A percentile compares a stretch with the other conserved stretches of the same genome.
Conservation (phyloP, 2,329 filamentous ascomycete genomes). For the Colletotrichum somersetense region DNA sequence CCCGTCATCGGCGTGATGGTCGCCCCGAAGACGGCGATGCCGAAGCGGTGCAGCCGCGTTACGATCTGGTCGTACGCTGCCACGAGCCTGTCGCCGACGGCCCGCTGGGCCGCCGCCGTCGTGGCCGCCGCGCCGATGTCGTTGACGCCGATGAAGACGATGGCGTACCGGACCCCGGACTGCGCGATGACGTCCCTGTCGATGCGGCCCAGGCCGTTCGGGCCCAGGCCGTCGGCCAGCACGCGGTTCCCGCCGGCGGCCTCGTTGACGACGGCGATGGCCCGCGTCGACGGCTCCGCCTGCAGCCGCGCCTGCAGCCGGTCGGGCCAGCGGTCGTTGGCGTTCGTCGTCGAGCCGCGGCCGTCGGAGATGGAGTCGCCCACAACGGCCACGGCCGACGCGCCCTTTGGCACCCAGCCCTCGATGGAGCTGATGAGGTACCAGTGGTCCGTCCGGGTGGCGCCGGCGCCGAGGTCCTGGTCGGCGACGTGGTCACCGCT, state of each 20-base stretch:
- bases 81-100: conserved; percentile 62
- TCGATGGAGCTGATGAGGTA: conserved; percentile 72
- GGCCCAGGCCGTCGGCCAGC: conserved; percentile 69
- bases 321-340: conserved; percentile 64
- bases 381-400: conserved; percentile 65
- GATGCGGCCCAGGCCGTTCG: conserved; percentile 67
- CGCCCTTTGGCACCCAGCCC: conserved; percentile 57
- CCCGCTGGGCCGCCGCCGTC: conserved; percentile 56
- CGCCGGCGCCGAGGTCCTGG: conserved; percentile 51
- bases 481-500: conserved; percentile 63
- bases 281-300: conserved; percentile 50
- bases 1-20: conserved; percentile 62
- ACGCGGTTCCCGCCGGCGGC: conserved; percentile 74
- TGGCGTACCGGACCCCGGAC: conserved; percentile 64
- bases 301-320: conserved; percentile 60
- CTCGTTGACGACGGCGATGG: conserved; percentile 68
- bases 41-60: conserved; percentile 62
- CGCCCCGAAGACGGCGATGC: conserved; percentile 68
- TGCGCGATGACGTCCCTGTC: conserved; percentile 72
- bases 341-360: conserved; percentile 69
- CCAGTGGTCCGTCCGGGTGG: conserved; percentile 60
- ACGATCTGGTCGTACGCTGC: conserved; percentile 69
- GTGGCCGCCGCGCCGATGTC: conserved; percentile 68
- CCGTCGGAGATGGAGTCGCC: conserved; percentile 78
- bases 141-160: conserved; percentile 74